Conservation (phyloP, 2,329 filamentous ascomycete genomes). For the Colletotrichum salicis region DNA sequence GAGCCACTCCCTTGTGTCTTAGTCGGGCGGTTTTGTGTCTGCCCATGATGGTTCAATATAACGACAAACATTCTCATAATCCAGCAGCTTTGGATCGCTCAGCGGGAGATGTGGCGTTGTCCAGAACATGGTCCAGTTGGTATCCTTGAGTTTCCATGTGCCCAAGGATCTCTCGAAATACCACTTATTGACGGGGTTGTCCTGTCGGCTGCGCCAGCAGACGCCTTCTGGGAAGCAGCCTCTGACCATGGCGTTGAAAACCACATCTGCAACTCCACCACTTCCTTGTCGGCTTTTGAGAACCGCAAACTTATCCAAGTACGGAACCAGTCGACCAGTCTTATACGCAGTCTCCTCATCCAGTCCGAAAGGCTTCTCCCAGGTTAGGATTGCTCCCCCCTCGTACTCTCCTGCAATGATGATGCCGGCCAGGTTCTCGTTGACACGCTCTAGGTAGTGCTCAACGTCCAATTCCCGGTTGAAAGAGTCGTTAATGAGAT, state of each 20-base stretch:
- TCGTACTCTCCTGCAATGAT: constrained; percentile 98
- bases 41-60: constrained; percentile 72
- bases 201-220: constrained; percentile 88
- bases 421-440: constrained; percentile 84
- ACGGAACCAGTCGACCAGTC: constrained; percentile 80
- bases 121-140: constrained; percentile 99
- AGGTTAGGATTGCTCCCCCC: constrained; percentile 92
- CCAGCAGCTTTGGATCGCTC: constrained; percentile 65
- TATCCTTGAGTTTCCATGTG: constrained; percentile 82
- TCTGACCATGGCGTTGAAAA: constrained; percentile 95
- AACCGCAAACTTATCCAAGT: constrained; percentile 97
- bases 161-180: constrained; percentile 93
- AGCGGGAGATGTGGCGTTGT: constrained; percentile 76
- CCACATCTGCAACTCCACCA: constrained; percentile 91
- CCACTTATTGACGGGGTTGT: constrained; percentile 99
- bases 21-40: constrained; percentile 57
- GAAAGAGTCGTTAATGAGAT: constrained; percentile 95
- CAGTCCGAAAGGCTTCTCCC: constrained; percentile 79
- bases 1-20: background rate
- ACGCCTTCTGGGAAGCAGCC: constrained; percentile 89
- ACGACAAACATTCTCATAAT: constrained; percentile 82
- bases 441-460: constrained; percentile 84
- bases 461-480: constrained; percentile 83
- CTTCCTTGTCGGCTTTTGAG: constrained; percentile 88
- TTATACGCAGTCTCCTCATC: constrained; percentile 64